Percentiles rank a stretch among this genome's conserved stretches.
Conservation (phyloP, 805 yeast genomes). For the Kregervanrija fluxuum region DNA sequence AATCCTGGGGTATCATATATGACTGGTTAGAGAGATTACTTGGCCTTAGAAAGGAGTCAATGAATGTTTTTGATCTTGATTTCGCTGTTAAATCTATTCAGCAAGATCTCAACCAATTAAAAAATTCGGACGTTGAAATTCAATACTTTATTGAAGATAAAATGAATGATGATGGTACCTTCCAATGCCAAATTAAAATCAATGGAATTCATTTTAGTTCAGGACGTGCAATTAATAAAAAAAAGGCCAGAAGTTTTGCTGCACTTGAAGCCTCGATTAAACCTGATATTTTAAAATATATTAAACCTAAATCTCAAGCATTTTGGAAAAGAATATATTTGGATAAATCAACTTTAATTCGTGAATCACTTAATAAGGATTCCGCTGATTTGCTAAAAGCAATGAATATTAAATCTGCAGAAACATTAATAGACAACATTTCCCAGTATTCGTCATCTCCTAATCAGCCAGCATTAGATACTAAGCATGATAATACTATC, state of each 20-base stretch:
- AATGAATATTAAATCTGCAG: too few species aligned
- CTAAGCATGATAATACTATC: too few species aligned
- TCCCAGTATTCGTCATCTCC: too few species aligned
- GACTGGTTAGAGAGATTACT: slow-evolving; percentile 3
- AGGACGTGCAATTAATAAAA: slow-evolving; percentile 3
- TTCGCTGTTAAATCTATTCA: slow-evolving; percentile 4
- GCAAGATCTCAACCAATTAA: slow-evolving; percentile 8
- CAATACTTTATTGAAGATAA: slow-evolving; percentile 2
- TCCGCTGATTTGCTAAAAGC: too few species aligned
- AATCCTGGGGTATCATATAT: background rate
- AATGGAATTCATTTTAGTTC: background rate
- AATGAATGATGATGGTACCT: too few species aligned
- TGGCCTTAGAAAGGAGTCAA: background rate
- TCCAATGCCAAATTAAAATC: background rate
- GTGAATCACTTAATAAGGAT: too few species aligned
- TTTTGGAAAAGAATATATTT: slow-evolving; percentile 4
- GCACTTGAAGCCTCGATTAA: slow-evolving; percentile 4
- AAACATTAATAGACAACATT: too few species aligned
- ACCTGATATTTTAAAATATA: background rate
- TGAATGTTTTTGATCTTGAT: too few species aligned
- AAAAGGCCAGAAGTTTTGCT: slow-evolving; percentile 4
- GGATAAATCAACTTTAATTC: background rate
- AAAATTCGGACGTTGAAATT: background rate
- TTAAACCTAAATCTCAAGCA: slow-evolving; percentile 3
- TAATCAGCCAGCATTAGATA: too few species aligned